Conservation (phyloP, 1,284 basidiomycete species). For the Pseudozyma hubeiensis region DNA sequence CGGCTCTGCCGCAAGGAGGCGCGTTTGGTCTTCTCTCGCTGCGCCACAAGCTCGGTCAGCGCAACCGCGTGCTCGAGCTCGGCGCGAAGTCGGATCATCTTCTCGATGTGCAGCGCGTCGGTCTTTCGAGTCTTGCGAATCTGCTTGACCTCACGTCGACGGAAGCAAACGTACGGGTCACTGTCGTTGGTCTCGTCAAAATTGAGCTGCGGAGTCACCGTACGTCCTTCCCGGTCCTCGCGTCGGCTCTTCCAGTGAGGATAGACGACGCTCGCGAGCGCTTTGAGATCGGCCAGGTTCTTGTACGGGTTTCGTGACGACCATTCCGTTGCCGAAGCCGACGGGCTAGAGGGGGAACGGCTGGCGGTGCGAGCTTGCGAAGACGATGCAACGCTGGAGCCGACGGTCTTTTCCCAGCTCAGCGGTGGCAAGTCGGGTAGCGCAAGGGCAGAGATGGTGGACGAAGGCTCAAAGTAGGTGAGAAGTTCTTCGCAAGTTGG, state of each 20-base stretch:
- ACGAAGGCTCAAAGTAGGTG: constrained; percentile 58
- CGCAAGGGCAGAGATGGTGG: constrained; percentile 50
- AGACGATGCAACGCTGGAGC: constrained; percentile 19
- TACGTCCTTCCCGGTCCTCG: constrained; percentile 61
- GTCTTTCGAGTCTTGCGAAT: constrained; percentile 86
- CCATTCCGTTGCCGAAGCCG: constrained; percentile 40
- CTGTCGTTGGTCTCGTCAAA: constrained; percentile 91
- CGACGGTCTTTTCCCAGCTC: constrained; percentile 46
- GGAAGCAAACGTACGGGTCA: constrained; percentile 98
- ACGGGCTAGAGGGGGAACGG: constrained; percentile 1
- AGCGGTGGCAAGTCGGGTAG: constrained; percentile 59
- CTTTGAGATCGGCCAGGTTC: constrained; percentile 62
- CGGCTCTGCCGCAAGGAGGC: constrained; percentile 51
- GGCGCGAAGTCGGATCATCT: constrained; percentile 63
- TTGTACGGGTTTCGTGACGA: constrained; percentile 60
- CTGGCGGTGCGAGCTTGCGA: constrained; percentile 17
- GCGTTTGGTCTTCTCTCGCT: constrained; percentile 64
- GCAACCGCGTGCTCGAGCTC: constrained; percentile 61
- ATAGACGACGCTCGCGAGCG: constrained; percentile 56
- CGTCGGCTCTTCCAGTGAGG: constrained; percentile 66
- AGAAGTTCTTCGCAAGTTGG: constrained; percentile 58
- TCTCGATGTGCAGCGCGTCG: constrained; percentile 66
- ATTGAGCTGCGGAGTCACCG: constrained; percentile 62
- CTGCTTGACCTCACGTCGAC: constrained; percentile 92
- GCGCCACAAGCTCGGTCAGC: constrained; percentile 59